phyloP scores from a whole-genome alignment of 148 eudicot genomes.

The Rhododendron simsii region DNA sequence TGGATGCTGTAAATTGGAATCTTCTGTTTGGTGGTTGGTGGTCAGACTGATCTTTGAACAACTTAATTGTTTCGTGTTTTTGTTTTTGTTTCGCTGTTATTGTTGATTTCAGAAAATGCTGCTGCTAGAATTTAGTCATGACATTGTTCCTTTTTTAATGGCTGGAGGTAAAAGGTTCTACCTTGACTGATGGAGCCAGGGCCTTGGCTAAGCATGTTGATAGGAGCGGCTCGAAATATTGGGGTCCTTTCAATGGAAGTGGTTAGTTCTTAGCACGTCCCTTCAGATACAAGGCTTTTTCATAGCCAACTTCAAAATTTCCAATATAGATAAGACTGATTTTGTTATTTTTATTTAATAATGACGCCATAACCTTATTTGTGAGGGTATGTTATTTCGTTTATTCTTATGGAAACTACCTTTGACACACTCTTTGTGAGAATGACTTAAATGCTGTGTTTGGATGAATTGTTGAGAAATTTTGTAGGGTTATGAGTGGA shows the following conservation, averaged over 20 bases:
- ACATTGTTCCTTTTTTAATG: conserved; percentile 13
- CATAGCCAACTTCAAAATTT: neutral
- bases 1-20: neutral
- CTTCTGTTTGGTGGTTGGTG: neutral
- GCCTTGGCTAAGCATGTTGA: conserved; percentile 80
- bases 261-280: conserved; percentile 38
- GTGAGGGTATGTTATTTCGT: neutral
- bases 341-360: neutral
- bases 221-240: conserved; percentile 55
- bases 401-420: neutral
- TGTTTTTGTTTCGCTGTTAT: neutral
- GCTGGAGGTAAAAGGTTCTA: conserved; percentile 69
- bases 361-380: neutral
- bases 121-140: neutral
- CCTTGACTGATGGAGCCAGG: conserved; percentile 80
- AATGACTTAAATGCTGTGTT: neutral
- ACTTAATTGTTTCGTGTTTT: neutral
- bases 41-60: neutral
- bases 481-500: too few relatives aligned
- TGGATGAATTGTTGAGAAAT: too few relatives aligned
- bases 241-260: conserved; percentile 67
- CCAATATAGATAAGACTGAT: neutral
- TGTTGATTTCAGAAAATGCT: neutral
- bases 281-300: neutral
- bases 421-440: neutral